phyloP scores from a whole-genome alignment of 2,329 filamentous ascomycete species.

The Aureobasidium lini region DNA sequence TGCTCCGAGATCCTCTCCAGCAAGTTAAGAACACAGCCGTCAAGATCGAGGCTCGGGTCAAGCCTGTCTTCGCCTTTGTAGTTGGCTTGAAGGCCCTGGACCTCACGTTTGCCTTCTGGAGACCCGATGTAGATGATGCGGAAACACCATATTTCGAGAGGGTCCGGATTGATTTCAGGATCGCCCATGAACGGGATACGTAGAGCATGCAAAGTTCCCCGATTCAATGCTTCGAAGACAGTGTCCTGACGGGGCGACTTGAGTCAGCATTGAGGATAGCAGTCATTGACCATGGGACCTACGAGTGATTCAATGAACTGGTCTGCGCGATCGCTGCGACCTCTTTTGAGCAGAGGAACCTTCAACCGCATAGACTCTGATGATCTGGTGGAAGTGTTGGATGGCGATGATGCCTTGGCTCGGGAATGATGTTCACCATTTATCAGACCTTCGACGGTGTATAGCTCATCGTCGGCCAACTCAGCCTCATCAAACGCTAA shows the following conservation, averaged over 20 bases:
- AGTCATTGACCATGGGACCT: slow-evolving; percentile 12
- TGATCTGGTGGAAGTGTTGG: not conserved
- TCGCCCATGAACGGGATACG: slow-evolving; percentile 31
- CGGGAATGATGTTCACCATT: not conserved
- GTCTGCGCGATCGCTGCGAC: slow-evolving; percentile 30
- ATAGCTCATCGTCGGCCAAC: not conserved
- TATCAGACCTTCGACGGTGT: not conserved
- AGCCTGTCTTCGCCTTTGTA: not conserved
- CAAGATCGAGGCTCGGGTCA: not conserved
- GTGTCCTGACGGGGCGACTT: slow-evolving; percentile 29
- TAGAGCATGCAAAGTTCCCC: slow-evolving; percentile 32
- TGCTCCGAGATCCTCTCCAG: not conserved
- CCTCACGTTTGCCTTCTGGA: not conserved
- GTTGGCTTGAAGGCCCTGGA: not conserved
- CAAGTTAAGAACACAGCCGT: not conserved
- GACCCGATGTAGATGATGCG: slow-evolving; percentile 30
- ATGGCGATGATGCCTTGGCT: not conserved
- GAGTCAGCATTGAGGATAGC: slow-evolving; percentile 16
- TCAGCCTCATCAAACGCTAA: not conserved
- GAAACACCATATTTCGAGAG: slow-evolving; percentile 40
- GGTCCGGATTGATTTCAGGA: slow-evolving; percentile 28
- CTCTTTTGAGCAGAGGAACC: slow-evolving; percentile 17
- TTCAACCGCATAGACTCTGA: not conserved
- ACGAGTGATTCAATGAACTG: slow-evolving; percentile 37
- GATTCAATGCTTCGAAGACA: slow-evolving; percentile 37